Conservation (phyloP, 768 basidiomycete species). For the Calocera viscosa region DNA sequence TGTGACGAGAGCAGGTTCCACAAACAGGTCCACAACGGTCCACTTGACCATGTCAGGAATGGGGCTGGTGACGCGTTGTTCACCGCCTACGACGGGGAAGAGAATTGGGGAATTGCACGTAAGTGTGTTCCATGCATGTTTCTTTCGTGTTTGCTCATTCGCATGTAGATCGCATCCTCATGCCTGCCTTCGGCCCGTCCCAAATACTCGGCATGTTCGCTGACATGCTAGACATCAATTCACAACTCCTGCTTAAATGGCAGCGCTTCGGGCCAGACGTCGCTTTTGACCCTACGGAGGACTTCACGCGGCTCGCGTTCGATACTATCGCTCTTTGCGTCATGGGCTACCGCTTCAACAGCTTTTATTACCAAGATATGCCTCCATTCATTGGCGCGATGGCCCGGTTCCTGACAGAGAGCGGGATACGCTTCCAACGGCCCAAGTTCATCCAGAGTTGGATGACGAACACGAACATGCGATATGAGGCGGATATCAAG, state of each 20-base stretch:
- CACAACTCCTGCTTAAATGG: constrained; percentile 37
- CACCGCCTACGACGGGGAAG: constrained; percentile 34
- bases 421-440: constrained; percentile 28
- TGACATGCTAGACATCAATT: constrained; percentile 36
- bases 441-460: constrained; percentile 29
- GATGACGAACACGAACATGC: constrained; percentile 28
- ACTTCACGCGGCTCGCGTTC: constrained; percentile 38
- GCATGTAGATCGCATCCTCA: constrained; percentile 28
- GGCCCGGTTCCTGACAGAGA: constrained; percentile 32
- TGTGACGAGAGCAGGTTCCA: constrained; percentile 35
- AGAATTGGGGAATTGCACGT: constrained; percentile 39
- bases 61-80: constrained; percentile 34
- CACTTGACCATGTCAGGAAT: constrained; percentile 29
- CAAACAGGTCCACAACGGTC: constrained; percentile 28
- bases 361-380: constrained; percentile 16
- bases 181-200: constrained; percentile 34
- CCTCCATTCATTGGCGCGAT: constrained; percentile 19
- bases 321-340: constrained; percentile 38
- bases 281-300: constrained; percentile 34
- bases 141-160: constrained; percentile 19
- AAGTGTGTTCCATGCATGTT: constrained; percentile 13
- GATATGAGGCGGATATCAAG: constrained; percentile 34
- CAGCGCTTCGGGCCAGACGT: constrained; percentile 35
- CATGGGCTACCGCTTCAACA: constrained; percentile 30
- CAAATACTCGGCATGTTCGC: constrained; percentile 37